These are phyloP conservation scores for Allium cepa DNA, from an alignment of 106 monocot genomes.

Conservation along the genomic window DNA sequence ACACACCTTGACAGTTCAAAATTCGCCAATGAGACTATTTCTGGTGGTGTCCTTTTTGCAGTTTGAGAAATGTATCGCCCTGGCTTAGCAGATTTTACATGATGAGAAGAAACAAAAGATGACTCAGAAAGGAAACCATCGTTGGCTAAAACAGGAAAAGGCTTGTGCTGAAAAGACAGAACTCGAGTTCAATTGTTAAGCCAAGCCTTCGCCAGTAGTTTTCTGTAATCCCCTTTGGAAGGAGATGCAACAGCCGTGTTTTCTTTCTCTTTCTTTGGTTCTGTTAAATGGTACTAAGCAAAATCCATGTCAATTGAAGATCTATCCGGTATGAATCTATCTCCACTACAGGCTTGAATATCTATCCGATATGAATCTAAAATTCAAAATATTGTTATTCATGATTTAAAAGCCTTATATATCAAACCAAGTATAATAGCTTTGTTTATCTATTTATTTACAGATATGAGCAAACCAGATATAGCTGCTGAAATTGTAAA, in stretches of 20 bases:
- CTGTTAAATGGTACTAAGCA: constrained; percentile 41
- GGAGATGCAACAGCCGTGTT: constrained; percentile 16
- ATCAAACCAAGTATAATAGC: too few relatives aligned
- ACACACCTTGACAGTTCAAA: constrained; percentile 40
- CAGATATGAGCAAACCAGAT: too few relatives aligned
- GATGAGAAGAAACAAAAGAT: neutral
- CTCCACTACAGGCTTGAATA: constrained; percentile 71
- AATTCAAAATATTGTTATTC: too few relatives aligned
- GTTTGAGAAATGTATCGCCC: constrained; percentile 61
- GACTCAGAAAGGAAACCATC: neutral
- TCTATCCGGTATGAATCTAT: constrained; percentile 60
- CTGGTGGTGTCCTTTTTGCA: constrained; percentile 76
- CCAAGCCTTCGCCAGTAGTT: constrained; percentile 25
- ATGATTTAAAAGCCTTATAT: too few relatives aligned
- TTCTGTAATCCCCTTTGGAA: constrained; percentile 21
- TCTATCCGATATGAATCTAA: too few relatives aligned
- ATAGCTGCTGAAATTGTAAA: too few relatives aligned
- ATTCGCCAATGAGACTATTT: constrained; percentile 60
- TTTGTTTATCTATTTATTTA: too few relatives aligned
- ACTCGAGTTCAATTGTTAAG: constrained; percentile 36
- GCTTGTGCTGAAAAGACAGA: constrained; percentile 40
- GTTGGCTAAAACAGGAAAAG: neutral
- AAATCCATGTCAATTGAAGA: constrained; percentile 56
- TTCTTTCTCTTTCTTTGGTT: constrained; percentile 40
- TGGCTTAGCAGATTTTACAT: constrained; percentile 5